phyloP scores from a whole-genome alignment of 2,329 filamentous ascomycete genomes.

The Gremmenia infestans region DNA sequence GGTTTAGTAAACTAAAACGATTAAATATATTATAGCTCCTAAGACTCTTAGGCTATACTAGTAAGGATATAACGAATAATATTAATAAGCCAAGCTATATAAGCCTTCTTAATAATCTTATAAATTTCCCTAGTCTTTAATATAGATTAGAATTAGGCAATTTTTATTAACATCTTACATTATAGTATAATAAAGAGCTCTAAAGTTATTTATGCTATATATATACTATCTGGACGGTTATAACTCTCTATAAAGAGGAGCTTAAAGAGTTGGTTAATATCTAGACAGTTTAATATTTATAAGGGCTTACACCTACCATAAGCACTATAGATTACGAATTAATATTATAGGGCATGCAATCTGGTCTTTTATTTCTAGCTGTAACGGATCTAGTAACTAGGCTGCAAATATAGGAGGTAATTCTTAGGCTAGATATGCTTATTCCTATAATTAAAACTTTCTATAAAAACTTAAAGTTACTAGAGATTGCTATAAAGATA shows the following conservation, averaged over 20 bases:
- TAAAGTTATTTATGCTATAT: background rate
- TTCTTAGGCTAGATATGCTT: background rate
- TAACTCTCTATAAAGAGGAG: background rate
- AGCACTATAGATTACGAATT: background rate
- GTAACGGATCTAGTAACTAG: background rate
- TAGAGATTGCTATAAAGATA: background rate
- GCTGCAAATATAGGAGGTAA: background rate
- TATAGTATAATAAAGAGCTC: background rate
- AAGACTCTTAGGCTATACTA: too few relatives aligned
- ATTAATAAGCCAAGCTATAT: background rate
- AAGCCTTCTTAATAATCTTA: background rate
- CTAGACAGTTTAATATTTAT: background rate
- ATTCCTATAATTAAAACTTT: background rate
- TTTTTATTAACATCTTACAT: background rate
- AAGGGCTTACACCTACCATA: background rate
- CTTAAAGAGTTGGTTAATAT: background rate
- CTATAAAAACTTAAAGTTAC: background rate
- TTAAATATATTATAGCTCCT: background rate
- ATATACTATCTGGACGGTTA: background rate
- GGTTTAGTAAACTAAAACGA: background rate
- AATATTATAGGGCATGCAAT: background rate
- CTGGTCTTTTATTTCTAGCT: background rate
- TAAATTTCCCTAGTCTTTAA: slow-evolving; percentile 1
- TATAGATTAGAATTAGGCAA: slow-evolving; percentile 6
- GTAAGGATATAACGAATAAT: background rate